Conservation (phyloP, 2,329 filamentous ascomycete genomes). For the Diaporthe longicolla region DNA sequence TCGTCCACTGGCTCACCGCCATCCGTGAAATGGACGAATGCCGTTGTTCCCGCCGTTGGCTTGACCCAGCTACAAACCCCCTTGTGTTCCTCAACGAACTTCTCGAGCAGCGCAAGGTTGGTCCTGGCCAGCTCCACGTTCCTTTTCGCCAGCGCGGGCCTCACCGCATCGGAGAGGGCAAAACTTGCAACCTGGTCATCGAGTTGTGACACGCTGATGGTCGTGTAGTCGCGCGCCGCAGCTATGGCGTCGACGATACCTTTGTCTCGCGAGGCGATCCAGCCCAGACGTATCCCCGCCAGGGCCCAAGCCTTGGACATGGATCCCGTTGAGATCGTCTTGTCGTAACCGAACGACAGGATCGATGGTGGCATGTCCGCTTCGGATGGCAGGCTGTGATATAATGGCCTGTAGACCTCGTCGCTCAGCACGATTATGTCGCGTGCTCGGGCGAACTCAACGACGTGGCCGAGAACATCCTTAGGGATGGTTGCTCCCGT, state of each 20-base stretch:
- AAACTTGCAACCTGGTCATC: constrained; percentile 85
- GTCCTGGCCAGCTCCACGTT: constrained; percentile 77
- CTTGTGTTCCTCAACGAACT: constrained; percentile 75
- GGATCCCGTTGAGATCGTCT: constrained; percentile 81
- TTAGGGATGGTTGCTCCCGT: constrained; percentile 79
- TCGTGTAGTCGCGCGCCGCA: constrained; percentile 83
- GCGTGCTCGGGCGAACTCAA: constrained; percentile 73
- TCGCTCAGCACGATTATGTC: constrained; percentile 80
- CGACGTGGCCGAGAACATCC: constrained; percentile 70
- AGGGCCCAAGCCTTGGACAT: constrained; percentile 90
- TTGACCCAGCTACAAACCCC: constrained; percentile 78
- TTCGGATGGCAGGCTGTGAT: constrained; percentile 73
- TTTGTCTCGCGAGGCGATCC: constrained; percentile 79
- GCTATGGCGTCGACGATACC: constrained; percentile 75
- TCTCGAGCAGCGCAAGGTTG: constrained; percentile 76
- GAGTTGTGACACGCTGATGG: constrained; percentile 86
- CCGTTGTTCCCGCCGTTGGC: constrained; percentile 84
- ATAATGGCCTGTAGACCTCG: constrained; percentile 88
- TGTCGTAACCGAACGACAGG: constrained; percentile 79
- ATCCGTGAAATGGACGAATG: constrained; percentile 79
- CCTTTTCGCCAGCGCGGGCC: constrained; percentile 54
- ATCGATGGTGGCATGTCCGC: constrained; percentile 74
- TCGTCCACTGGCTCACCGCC: constrained; percentile 76
- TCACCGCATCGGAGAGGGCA: constrained; percentile 71
- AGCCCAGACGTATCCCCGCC: constrained; percentile 85